These are phyloP conservation scores for Candida pini DNA, from an alignment of 805 yeast genomes.

Conservation along the genomic window DNA sequence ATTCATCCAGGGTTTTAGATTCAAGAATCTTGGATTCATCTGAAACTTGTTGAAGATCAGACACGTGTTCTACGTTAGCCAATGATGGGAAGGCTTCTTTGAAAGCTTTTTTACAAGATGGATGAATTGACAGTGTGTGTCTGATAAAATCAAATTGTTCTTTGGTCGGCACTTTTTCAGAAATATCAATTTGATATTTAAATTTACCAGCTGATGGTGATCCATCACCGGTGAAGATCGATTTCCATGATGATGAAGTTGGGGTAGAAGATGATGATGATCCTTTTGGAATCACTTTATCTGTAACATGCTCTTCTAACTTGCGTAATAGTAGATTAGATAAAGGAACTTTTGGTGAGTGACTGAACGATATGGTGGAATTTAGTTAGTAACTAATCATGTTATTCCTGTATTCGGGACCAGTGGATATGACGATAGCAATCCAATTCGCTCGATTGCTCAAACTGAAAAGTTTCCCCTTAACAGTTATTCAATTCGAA, in stretches of 20 bases:
- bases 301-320: constrained; percentile 9
- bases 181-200: constrained; percentile 22
- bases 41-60: constrained; percentile 17
- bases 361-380: constrained; percentile 21
- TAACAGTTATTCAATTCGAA: too few relatives aligned
- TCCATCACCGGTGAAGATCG: background rate
- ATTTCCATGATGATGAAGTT: background rate
- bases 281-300: background rate
- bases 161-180: constrained; percentile 20
- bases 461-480: too few relatives aligned
- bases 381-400: too few relatives aligned
- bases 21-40: constrained; percentile 3
- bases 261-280: background rate
- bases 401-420: too few relatives aligned
- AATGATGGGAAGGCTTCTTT: constrained; percentile 26
- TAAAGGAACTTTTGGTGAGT: constrained; percentile 19
- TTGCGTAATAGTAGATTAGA: constrained; percentile 12
- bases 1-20: constrained; percentile 14
- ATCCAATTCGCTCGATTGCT: too few relatives aligned
- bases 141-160: constrained; percentile 29
- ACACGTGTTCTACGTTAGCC: constrained; percentile 9
- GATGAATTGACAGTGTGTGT: constrained; percentile 21
- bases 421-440: too few relatives aligned
- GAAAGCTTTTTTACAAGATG: constrained; percentile 24
- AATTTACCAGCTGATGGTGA: constrained; percentile 10